Conservation (phyloP, 208 protist genomes). For the Angomonas ambiguus region DNA sequence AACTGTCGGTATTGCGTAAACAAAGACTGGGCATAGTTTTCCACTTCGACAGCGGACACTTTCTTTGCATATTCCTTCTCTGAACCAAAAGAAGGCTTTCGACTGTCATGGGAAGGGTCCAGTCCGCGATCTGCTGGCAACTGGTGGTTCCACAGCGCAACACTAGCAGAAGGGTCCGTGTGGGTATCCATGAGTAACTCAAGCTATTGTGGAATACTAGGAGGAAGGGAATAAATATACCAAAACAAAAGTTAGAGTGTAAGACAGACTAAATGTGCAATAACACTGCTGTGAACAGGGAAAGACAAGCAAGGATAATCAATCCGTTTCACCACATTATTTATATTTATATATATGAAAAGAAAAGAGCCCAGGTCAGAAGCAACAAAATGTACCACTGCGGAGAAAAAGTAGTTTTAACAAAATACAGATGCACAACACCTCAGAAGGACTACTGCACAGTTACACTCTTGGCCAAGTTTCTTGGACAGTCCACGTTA, state of each 20-base stretch:
- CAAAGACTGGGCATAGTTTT: not conserved
- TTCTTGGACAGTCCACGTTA: conserved; percentile 94
- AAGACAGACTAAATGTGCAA: too few species aligned
- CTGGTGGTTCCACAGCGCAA: too few species aligned
- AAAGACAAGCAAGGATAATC: not conserved
- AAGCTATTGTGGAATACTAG: too few species aligned
- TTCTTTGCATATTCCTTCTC: not conserved
- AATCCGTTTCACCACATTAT: too few species aligned
- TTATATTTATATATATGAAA: not conserved
- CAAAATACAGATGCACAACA: not conserved
- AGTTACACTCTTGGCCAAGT: conserved; percentile 97
- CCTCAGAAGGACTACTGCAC: conserved; percentile 37
- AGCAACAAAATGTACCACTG: not conserved
- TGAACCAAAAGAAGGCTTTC: too few species aligned
- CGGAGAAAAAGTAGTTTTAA: not conserved
- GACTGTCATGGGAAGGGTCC: too few species aligned
- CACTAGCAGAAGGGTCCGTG: too few species aligned
- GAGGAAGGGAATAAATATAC: not conserved
- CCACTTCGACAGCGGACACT: not conserved
- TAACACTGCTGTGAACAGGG: not conserved
- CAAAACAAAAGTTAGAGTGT: not conserved
- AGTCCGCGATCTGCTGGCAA: too few species aligned
- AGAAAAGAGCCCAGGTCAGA: not conserved
- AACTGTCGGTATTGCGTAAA: not conserved
- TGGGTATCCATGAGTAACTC: too few species aligned